phyloP scores from a whole-genome alignment of 441 rosid species.

The Hura crepitans region DNA sequence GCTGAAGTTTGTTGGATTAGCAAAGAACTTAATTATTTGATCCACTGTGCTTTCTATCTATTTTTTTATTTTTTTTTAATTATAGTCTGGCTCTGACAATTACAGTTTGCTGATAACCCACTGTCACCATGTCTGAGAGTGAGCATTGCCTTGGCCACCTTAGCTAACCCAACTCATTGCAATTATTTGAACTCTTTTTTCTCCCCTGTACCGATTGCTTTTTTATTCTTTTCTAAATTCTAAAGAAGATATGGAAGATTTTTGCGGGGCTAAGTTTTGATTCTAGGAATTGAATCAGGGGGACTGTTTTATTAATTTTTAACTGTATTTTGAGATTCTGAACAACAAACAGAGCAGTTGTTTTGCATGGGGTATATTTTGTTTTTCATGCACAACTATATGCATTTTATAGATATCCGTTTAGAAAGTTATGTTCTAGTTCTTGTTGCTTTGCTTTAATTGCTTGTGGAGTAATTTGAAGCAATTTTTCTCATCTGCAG shows the following conservation, averaged over 20 bases:
- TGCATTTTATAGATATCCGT: not conserved
- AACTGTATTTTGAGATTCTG: not conserved
- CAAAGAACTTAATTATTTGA: not conserved
- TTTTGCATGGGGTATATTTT: not conserved
- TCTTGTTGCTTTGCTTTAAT: slow-evolving; percentile 5
- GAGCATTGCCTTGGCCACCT: not conserved
- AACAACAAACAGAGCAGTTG: not conserved
- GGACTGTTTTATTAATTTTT: not conserved
- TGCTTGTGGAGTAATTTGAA: slow-evolving; percentile 19
- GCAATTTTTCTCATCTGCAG: slow-evolving; percentile 43
- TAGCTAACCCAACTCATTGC: not conserved
- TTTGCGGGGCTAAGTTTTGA: not conserved
- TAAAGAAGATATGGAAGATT: not conserved
- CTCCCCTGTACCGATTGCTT: not conserved
- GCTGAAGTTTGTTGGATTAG: not conserved
- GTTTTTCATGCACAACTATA: not conserved
- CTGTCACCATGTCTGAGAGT: no score
- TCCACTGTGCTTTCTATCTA: no score
- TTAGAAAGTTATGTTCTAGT: not conserved
- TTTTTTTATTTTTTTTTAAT: not conserved
- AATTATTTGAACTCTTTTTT: no score
- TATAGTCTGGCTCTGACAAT: not conserved
- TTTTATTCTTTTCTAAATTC: not conserved
- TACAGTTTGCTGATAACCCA: not conserved
- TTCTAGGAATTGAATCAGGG: not conserved